Base-by-base conservation (phyloP, 139 green algal species). In the Trebouxia sp. region DNA sequence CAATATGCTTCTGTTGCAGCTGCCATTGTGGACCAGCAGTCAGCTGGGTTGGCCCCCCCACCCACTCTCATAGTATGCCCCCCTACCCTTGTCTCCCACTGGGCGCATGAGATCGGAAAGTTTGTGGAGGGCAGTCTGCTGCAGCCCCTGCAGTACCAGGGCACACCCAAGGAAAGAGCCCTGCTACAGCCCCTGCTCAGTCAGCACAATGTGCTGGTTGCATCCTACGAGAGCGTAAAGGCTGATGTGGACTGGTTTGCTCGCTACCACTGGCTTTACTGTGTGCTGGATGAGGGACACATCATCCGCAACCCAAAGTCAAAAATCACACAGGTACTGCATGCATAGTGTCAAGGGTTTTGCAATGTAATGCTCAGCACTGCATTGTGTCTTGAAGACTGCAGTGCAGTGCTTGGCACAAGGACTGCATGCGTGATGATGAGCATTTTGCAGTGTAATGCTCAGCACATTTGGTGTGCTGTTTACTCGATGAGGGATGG, bases 211-310 rank as follows among this genome's bases (percentile, higher is more conserved):
- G 79, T 98, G 7, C 65, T 97, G 28, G 86, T 99, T 3, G 95
- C 94, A 58, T 93, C 87, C 15, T 99, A 99, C 82, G 96, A 99
- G 69, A 14, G 79, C 35, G 42, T 83, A 26, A 56, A 47, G 1
- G 75, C 87, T 10, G 96, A 99, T 53, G 83, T 93, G 12, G 90
- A 95, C 5, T 96, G 91, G 91, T 80, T 94, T 26, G 38, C 76
- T 3, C 43, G 20, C 6, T 42, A 77, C 66, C 39, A 76, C 20
- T 99, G 93, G 93, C 58, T 91, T 24, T 99, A 99, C 86, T 93
- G 85, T 65, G 86, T 98, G 26, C 89, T 98, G 83, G 97, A 99
- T 77, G 97, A 99, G 88, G 97, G 97, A 0, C 97, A 99, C 86
- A 85, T 96, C 39, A 97, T 99, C 76, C 91, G 94, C 84, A 98